Percentiles rank a stretch among this genome's conserved stretches.
phyloP scores from a whole-genome alignment of 192 early-diverging fungal genomes.

The Backusella luteola region DNA sequence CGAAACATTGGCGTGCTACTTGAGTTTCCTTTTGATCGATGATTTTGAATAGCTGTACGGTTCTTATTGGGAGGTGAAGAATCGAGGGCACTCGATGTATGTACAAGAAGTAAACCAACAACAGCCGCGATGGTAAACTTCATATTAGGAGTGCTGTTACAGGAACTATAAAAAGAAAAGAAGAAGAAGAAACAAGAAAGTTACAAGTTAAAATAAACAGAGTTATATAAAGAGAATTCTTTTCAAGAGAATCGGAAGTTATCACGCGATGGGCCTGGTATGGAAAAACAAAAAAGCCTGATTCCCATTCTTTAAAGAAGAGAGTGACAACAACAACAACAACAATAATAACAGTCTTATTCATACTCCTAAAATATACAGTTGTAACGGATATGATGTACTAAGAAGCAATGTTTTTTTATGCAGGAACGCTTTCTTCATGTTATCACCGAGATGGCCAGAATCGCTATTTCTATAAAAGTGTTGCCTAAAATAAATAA shows the following conservation, averaged over 20 bases:
- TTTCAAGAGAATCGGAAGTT: background rate
- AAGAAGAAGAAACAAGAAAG: background rate
- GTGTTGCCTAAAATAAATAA: background rate
- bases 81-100: background rate
- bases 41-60: background rate
- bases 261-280: background rate
- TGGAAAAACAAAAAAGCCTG: background rate
- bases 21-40: background rate
- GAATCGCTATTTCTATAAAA: background rate
- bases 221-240: background rate
- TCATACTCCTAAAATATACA: background rate
- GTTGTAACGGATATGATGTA: background rate
- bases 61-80: background rate
- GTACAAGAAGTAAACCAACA: background rate
- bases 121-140: background rate
- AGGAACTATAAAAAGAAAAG: background rate
- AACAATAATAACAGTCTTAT: background rate
- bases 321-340: background rate
- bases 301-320: background rate
- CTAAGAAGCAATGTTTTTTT: background rate
- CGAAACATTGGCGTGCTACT: background rate
- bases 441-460: background rate
- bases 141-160: background rate
- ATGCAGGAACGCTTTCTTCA: background rate
- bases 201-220: background rate